Conservation (phyloP, 2,329 filamentous ascomycete genomes). For the Coniochaeta sp. region DNA sequence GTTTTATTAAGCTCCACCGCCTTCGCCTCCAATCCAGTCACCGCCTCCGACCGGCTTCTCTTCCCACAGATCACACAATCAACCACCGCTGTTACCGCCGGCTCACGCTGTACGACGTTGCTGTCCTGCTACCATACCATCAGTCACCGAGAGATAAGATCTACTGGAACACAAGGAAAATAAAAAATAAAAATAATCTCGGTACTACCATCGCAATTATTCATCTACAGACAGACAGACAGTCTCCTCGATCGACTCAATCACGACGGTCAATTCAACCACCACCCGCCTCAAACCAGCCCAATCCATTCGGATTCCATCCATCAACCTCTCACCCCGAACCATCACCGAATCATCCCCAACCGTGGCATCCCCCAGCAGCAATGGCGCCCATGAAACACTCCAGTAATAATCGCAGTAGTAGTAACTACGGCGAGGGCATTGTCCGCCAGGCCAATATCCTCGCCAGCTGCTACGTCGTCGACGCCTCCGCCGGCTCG, state of each 20-base stretch:
- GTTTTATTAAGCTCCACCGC: neutral
- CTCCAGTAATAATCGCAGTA: conserved; percentile 61
- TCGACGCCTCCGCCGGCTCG: conserved; percentile 54
- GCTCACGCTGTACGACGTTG: neutral
- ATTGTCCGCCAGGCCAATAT: conserved; percentile 61
- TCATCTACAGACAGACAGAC: neutral
- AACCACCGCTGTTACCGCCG: neutral
- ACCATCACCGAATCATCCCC: neutral
- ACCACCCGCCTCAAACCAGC: neutral
- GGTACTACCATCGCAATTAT: neutral
- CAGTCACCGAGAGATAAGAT: neutral
- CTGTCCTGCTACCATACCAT: neutral
- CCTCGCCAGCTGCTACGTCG: conserved; percentile 86
- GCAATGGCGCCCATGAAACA: conserved; percentile 65
- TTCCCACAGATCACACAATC: neutral
- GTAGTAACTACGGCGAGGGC: conserved; percentile 71
- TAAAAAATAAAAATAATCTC: neutral
- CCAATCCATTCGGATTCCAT: neutral
- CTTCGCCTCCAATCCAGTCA: neutral
- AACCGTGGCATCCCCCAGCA: conserved; percentile 24
- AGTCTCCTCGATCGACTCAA: conserved; percentile 1
- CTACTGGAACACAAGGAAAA: neutral
- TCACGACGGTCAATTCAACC: neutral
- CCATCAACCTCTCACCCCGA: no score
- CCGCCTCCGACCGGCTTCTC: neutral